These are phyloP conservation scores for Phytophthora podocarpi DNA, from an alignment of 352 stramenopile species.

Conservation along the genomic window DNA sequence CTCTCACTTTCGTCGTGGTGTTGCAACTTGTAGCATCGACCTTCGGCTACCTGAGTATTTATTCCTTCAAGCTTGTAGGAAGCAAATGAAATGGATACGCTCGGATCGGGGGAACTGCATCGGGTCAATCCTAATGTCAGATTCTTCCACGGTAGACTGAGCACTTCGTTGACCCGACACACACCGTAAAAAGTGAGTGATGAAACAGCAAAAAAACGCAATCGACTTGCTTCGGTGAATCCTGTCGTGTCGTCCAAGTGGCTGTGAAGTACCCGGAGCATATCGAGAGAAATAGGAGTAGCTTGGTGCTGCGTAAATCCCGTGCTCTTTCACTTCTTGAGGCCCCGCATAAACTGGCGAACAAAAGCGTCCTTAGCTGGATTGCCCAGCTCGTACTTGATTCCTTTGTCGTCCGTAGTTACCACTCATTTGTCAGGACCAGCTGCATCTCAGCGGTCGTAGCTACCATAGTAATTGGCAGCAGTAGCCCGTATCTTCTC, in stretches of 20 bases:
- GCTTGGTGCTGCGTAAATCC: constrained; percentile 12
- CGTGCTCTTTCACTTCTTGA: constrained; percentile 1
- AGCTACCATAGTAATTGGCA: too few relatives aligned
- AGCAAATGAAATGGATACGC: background rate
- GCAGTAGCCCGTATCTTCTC: too few relatives aligned
- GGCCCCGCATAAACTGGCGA: constrained; percentile 6
- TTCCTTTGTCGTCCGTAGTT: background rate
- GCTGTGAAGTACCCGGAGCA: constrained; percentile 1
- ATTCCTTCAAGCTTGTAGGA: constrained; percentile 12
- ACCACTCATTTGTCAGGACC: constrained; percentile 6
- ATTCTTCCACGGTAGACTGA: constrained; percentile 9
- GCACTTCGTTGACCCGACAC: constrained; percentile 16
- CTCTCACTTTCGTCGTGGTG: background rate
- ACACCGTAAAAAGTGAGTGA: constrained; percentile 14
- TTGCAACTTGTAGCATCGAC: too few relatives aligned
- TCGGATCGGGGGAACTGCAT: background rate
- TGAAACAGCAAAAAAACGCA: constrained; percentile 4
- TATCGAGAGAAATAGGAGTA: constrained; percentile 3
- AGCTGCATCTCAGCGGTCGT: too few relatives aligned
- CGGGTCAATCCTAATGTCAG: constrained; percentile 2
- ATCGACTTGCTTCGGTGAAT: background rate
- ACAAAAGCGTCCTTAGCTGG: background rate
- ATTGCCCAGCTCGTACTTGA: background rate
- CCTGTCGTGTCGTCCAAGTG: background rate
- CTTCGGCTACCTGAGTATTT: constrained; percentile 7